Conservation (phyloP, 257 asterid species). For the Lantana camara region DNA sequence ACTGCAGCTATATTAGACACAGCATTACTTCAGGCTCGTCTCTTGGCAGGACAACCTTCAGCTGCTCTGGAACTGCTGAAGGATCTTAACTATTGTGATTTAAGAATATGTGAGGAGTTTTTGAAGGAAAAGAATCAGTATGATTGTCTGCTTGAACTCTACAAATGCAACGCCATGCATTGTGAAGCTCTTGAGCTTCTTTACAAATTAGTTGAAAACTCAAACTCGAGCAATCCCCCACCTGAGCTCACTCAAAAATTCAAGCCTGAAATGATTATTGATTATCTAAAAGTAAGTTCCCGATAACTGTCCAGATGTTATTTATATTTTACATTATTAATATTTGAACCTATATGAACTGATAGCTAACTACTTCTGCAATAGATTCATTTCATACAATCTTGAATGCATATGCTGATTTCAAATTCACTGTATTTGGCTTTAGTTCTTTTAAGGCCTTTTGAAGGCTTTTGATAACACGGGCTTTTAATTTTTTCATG, state of each 20-base stretch:
- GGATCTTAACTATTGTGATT: slow-evolving; percentile 82
- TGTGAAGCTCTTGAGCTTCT: slow-evolving; percentile 88
- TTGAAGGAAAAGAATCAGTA: slow-evolving; percentile 72
- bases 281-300: slow-evolving; percentile 79
- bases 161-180: slow-evolving; percentile 81
- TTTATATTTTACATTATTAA: slow-evolving; percentile 17
- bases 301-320: slow-evolving; percentile 19
- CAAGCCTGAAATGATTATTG: slow-evolving; percentile 93
- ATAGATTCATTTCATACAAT: slow-evolving; percentile 5
- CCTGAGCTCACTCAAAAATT: slow-evolving; percentile 77
- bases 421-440: not conserved
- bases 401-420: slow-evolving; percentile 23
- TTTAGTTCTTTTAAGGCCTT: not conserved
- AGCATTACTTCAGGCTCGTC: slow-evolving; percentile 82
- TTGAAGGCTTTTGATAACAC: slow-evolving; percentile 7
- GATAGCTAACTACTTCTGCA: slow-evolving; percentile 1
- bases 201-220: slow-evolving; percentile 83
- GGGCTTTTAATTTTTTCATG: not conserved
- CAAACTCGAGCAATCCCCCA: slow-evolving; percentile 77
- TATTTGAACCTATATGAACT: slow-evolving; percentile 4
- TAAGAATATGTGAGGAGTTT: slow-evolving; percentile 84
- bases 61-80: slow-evolving; percentile 80
- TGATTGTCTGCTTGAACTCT: slow-evolving; percentile 79
- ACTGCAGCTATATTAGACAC: slow-evolving; percentile 94
- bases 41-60: slow-evolving; percentile 86